Conservation (phyloP, 148 eudicot species). For the Silene uniflora region DNA sequence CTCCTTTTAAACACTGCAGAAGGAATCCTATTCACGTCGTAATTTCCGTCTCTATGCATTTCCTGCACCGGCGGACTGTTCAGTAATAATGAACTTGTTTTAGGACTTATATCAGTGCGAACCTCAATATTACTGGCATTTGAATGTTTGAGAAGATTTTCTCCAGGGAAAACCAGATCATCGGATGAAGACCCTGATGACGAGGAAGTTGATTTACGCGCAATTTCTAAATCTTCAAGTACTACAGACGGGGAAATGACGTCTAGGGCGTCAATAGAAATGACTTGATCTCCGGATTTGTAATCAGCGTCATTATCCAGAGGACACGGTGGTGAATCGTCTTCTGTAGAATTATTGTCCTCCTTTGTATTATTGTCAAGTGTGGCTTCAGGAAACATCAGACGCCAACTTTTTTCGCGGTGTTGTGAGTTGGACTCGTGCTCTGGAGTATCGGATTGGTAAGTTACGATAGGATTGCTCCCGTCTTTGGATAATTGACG, state of each 20-base stretch:
- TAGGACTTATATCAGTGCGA: not conserved
- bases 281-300: not conserved
- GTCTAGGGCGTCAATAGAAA: constrained; percentile 11
- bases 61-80: constrained; percentile 38
- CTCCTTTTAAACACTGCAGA: constrained; percentile 22
- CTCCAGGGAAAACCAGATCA: constrained; percentile 23
- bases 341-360: not conserved
- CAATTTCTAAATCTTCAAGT: not conserved
- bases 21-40: constrained; percentile 39
- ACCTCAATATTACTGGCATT: not conserved
- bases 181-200: constrained; percentile 26
- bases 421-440: not conserved
- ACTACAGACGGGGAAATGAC: not conserved
- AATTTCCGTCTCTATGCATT: constrained; percentile 39
- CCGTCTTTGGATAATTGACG: too few relatives aligned
- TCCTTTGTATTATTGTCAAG: not conserved
- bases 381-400: constrained; percentile 2
- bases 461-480: not conserved
- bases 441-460: constrained; percentile 3
- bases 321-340: not conserved
- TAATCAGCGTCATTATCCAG: not conserved
- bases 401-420: not conserved
- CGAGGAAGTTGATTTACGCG: constrained; percentile 21
- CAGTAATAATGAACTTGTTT: constrained; percentile 7
- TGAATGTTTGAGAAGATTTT: constrained; percentile 7